phyloP scores from a whole-genome alignment of 805 yeast species.

The Candida boleticola region DNA sequence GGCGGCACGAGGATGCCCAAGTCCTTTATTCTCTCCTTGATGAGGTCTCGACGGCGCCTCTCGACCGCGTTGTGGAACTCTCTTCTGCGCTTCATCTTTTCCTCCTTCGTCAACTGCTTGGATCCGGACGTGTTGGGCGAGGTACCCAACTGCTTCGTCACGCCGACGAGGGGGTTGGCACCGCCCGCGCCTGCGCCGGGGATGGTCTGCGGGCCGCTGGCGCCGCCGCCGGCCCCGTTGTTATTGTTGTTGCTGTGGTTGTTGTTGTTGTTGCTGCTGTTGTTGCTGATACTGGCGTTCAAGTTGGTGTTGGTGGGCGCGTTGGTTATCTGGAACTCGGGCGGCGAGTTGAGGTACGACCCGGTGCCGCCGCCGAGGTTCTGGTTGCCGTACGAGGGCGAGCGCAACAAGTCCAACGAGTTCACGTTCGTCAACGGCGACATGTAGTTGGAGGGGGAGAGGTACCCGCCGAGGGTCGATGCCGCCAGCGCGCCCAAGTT shows the following conservation, averaged over 20 bases:
- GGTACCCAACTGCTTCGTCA: conserved; percentile 20
- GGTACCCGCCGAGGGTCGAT: neutral
- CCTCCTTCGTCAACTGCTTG: conserved; percentile 54
- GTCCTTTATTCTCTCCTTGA: conserved; percentile 84
- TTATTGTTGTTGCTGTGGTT: conserved; percentile 18
- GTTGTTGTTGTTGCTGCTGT: conserved; percentile 19
- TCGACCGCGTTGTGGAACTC: conserved; percentile 95
- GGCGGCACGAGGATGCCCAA: conserved; percentile 82
- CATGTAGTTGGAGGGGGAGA: conserved; percentile 34
- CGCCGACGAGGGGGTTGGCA: neutral
- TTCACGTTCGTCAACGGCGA: conserved; percentile 28
- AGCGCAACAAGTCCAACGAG: conserved; percentile 33
- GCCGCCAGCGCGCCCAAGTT: conserved; percentile 1
- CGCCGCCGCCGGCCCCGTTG: conserved; percentile 1
- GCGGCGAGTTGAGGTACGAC: conserved; percentile 38
- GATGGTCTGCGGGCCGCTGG: conserved; percentile 18
- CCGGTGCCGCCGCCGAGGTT: neutral
- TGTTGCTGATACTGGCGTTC: neutral
- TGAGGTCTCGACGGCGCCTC: conserved; percentile 84
- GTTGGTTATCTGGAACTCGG: conserved; percentile 14
- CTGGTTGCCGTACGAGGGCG: conserved; percentile 23
- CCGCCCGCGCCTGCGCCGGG: conserved; percentile 18
- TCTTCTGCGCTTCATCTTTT: conserved; percentile 70
- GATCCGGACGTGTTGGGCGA: conserved; percentile 28
- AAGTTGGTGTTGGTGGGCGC: neutral